Evolutionary conservation across 768 basidiomycete genomes (phyloP).

Genomic region (Termitomyces sp.): DNA sequence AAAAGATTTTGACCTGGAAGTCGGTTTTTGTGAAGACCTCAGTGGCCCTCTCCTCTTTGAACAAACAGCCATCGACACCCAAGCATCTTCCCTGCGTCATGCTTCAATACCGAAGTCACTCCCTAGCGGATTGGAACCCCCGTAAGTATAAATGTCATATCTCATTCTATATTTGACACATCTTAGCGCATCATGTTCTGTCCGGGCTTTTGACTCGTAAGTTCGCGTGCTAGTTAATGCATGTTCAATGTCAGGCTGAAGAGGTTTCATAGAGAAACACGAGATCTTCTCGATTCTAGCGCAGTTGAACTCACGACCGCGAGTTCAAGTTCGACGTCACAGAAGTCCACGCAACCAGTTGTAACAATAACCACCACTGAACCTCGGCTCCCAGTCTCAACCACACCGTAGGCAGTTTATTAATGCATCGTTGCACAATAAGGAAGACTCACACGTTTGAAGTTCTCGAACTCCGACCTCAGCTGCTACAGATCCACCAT

Average conservation of each 20-base stretch:
- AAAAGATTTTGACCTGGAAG: background rate
- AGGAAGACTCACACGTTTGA: too few relatives aligned
- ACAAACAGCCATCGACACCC: background rate
- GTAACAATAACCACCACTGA: too few relatives aligned
- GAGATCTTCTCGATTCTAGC: background rate
- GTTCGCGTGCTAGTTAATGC: background rate
- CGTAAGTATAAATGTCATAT: background rate
- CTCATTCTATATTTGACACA: background rate
- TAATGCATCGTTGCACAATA: too few relatives aligned
- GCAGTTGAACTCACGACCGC: background rate
- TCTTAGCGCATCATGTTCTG: background rate
- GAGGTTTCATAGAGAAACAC: background rate
- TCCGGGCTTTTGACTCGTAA: background rate
- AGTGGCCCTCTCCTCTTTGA: background rate
- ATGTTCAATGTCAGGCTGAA: background rate
- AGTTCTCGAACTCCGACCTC: too few relatives aligned
- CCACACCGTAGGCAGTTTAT: too few relatives aligned
- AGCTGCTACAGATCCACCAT: too few relatives aligned
- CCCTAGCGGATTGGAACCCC: background rate
- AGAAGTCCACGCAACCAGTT: too few relatives aligned
- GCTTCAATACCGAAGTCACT: background rate
- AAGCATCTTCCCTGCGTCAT: background rate
- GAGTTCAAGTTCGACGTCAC: too few relatives aligned
- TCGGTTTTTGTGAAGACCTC: background rate
- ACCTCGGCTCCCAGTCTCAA: too few relatives aligned